Evolutionary conservation across 106 monocot species (phyloP).

Genomic region (Apostasia ramifera): DNA sequence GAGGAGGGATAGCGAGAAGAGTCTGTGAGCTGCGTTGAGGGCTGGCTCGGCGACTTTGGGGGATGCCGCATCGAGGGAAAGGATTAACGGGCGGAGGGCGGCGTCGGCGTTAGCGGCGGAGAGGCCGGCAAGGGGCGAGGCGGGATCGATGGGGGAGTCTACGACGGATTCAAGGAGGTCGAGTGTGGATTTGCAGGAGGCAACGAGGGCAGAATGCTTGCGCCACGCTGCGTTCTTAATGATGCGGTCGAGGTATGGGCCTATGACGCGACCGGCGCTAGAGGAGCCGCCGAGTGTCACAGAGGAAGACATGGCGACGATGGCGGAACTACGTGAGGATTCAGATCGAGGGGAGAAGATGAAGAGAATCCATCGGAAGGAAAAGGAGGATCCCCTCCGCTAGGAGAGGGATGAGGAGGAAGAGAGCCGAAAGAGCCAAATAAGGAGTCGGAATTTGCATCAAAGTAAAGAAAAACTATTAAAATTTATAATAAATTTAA

Average conservation of each 20-base stretch:
- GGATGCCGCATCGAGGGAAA: conserved; percentile 25
- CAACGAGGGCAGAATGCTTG: conserved; percentile 73
- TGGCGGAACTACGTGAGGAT: background rate
- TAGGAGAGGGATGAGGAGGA: too few species aligned
- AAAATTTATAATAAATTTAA: too few species aligned
- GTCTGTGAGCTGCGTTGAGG: conserved; percentile 52
- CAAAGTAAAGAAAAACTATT: too few species aligned
- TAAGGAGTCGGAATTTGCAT: too few species aligned
- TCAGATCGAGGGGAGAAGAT: background rate
- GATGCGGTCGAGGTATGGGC: conserved; percentile 91
- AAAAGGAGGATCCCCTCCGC: too few species aligned
- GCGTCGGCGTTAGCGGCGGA: conserved; percentile 17
- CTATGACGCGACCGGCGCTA: conserved; percentile 60
- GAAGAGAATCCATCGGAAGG: too few species aligned
- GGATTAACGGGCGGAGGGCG: conserved; percentile 19
- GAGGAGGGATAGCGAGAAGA: conserved; percentile 39
- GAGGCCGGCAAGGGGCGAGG: conserved; percentile 23
- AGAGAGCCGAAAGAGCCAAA: too few species aligned
- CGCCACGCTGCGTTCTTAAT: conserved; percentile 99
- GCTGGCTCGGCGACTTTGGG: conserved; percentile 51
- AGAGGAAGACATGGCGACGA: conserved; percentile 5
- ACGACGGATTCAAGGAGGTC: conserved; percentile 30
- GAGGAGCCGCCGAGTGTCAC: conserved; percentile 58
- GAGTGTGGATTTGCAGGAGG: conserved; percentile 61
- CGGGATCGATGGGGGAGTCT: conserved; percentile 11